A percentile compares a stretch with the other conserved stretches of the same genome.
These are phyloP conservation scores for Raffaelea albimanens DNA, from an alignment of 2,329 filamentous ascomycete genomes.

Conservation along the genomic window DNA sequence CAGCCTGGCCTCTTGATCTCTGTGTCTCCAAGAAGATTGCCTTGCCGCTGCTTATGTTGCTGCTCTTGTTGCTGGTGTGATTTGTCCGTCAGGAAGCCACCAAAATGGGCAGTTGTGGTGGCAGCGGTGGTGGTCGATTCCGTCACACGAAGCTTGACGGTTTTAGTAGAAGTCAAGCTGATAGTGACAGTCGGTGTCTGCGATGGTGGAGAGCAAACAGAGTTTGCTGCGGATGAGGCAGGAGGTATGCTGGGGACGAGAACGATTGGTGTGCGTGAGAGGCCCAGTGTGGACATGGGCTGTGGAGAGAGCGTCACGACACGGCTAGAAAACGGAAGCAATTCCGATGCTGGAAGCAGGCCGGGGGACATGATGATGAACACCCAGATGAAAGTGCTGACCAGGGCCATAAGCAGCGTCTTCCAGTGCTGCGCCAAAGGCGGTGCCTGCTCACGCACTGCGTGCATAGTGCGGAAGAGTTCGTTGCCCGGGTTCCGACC, in stretches of 20 bases:
- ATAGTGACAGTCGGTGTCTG: constrained; percentile 20
- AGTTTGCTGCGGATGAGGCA: constrained; percentile 1
- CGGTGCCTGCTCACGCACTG: neutral
- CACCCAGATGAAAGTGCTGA: constrained; percentile 1
- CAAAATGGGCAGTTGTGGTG: constrained; percentile 18
- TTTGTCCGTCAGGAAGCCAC: constrained; percentile 31
- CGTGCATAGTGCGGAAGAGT: neutral
- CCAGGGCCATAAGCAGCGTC: neutral
- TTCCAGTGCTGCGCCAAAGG: neutral
- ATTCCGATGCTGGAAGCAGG: neutral
- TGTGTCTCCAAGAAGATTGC: constrained; percentile 10
- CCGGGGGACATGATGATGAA: neutral
- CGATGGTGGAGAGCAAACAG: constrained; percentile 7
- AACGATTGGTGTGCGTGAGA: neutral
- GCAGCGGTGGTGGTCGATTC: constrained; percentile 16
- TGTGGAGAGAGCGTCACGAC: too few relatives aligned
- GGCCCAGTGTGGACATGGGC: neutral
- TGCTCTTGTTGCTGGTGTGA: constrained; percentile 10
- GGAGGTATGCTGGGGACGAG: neutral
- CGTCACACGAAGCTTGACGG: constrained; percentile 17
- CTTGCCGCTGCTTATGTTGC: neutral
- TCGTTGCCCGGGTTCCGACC: neutral
- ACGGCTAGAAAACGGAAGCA: neutral
- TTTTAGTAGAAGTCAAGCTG: constrained; percentile 27
- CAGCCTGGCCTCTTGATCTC: constrained; percentile 28